phyloP scores from a whole-genome alignment of 2,329 filamentous ascomycete species.

The Plenodomus biglobosus region DNA sequence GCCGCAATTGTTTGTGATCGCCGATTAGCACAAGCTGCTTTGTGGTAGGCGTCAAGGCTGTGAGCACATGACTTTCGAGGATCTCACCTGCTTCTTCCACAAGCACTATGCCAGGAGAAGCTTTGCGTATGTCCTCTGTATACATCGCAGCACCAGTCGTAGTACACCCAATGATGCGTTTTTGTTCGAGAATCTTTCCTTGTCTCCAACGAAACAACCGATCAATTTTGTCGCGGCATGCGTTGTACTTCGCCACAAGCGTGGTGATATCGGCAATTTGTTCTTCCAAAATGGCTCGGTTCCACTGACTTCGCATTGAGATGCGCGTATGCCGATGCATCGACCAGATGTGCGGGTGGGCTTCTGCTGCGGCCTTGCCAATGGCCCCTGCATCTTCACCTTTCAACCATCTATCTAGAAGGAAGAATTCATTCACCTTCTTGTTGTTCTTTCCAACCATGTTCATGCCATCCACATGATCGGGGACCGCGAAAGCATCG shows the following conservation, averaged over 20 bases:
- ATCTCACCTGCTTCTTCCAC: conserved; percentile 76
- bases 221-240: conserved; percentile 45
- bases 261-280: conserved; percentile 47
- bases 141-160: conserved; percentile 71
- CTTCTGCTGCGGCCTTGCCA: conserved; percentile 24
- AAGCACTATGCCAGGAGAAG: conserved; percentile 61
- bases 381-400: conserved; percentile 54
- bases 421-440: conserved; percentile 50
- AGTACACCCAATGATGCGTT: conserved; percentile 68
- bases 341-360: conserved; percentile 54
- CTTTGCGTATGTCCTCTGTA: conserved; percentile 55
- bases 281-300: conserved; percentile 50
- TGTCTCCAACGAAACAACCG: conserved; percentile 29
- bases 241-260: conserved; percentile 48
- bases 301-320: conserved; percentile 35
- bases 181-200: conserved; percentile 49
- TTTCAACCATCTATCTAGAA: conserved; percentile 57
- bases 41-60: conserved; percentile 57
- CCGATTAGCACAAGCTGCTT: conserved; percentile 71
- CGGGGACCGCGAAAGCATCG: conserved; percentile 59
- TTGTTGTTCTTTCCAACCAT: conserved; percentile 53
- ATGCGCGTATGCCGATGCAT: conserved; percentile 48
- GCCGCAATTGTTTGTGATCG: conserved; percentile 72
- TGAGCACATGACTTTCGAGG: conserved; percentile 66
- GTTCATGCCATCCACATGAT: conserved; percentile 49